Base-by-base conservation (phyloP, 441 rosid genomes). In the Erodium chrysanthum region DNA sequence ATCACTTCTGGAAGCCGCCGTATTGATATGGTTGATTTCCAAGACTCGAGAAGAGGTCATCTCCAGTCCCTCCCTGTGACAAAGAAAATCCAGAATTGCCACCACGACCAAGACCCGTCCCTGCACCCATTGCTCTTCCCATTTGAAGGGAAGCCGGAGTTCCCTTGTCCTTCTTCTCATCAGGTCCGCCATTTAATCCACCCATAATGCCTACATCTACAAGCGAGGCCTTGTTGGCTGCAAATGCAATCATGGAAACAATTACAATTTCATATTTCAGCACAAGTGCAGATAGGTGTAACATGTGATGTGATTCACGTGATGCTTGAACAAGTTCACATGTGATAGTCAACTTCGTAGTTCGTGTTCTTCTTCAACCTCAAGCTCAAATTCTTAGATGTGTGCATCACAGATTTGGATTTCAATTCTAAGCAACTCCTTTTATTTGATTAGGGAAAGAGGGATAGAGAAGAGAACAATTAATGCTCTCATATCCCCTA, bases 71-170 rank as follows among this genome's bases (percentile, higher is more conserved):
- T 52, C 22, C 23, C 66, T 80, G 82, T 21, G 88, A 52, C 44
- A 84, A 62, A 37, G 80, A 29, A 58, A 84, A 67, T 23, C 86
- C 86, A 5, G 91, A 81, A 8, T 54, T 54, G 7, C 23, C 60
- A 68, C 73, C 60, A 68, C 73, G 84, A 70, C 94, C 86, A 2
- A 89, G 85, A 66, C 96, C 92, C 0, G 92, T 78, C 54, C 96
- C 91, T 8, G 81, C 67, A n/a, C 97, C 97, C 97, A 91, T 91
- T 0, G 99, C 96, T 80, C 87, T 86, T 46, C 96, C 96, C 88
- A 84, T 83, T 73, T 85, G 82, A 74, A 83, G 79, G 3, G 96
- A 68, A 65, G 97, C 56, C 11, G 84, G 79, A 33, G 85, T 80
- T 5, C 83, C 88, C 75, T 83, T 91, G 65, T 81, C 88, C 76